These are phyloP conservation scores for Diaporthe destruens DNA, from an alignment of 2,329 filamentous ascomycete species.

Conservation along the genomic window DNA sequence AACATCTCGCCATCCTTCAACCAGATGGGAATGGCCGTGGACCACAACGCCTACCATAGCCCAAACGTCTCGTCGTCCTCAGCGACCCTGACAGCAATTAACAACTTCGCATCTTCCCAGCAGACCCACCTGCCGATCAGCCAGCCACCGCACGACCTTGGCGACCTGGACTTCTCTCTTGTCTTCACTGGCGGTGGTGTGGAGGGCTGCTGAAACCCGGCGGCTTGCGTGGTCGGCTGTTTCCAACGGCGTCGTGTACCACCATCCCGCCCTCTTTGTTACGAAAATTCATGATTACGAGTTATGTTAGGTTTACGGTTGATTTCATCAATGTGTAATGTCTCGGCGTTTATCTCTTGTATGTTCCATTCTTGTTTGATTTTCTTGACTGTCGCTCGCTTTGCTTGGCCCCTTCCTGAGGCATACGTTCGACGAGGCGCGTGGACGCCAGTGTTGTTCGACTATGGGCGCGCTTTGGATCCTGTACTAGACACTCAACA, in stretches of 20 bases:
- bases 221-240: neutral
- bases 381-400: slow-evolving; percentile 28
- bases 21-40: slow-evolving; percentile 40
- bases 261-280: neutral
- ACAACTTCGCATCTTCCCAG: slow-evolving; percentile 38
- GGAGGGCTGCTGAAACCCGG: neutral
- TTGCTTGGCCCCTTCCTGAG: neutral
- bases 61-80: slow-evolving; percentile 45
- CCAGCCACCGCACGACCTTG: slow-evolving; percentile 31
- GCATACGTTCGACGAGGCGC: slow-evolving; percentile 30
- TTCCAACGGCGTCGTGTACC: neutral
- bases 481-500: slow-evolving; percentile 25
- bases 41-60: slow-evolving; percentile 45
- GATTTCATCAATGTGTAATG: neutral
- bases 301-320: neutral
- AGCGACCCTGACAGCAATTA: slow-evolving; percentile 45
- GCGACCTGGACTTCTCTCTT: slow-evolving; percentile 38
- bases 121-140: neutral
- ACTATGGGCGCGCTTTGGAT: slow-evolving; percentile 10
- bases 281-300: slow-evolving; percentile 20
- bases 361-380: neutral
- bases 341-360: slow-evolving; percentile 13
- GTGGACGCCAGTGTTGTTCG: neutral
- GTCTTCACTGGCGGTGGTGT: slow-evolving; percentile 21
- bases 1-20: slow-evolving; percentile 37